Evolutionary conservation across 2,329 filamentous ascomycete species (phyloP).

Genomic region (Trichoderma endophyticum): DNA sequence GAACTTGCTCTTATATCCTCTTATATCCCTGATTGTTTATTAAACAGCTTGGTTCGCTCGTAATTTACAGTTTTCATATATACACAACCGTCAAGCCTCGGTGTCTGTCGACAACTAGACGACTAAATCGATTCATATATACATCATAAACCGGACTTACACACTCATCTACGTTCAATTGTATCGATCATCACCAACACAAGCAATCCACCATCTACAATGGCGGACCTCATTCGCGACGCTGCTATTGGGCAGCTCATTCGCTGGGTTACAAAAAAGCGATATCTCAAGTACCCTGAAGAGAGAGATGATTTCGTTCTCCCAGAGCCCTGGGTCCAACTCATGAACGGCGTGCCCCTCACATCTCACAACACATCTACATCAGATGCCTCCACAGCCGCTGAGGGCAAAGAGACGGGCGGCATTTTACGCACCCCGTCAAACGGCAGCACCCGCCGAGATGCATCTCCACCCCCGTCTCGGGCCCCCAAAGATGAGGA

Average conservation of each 20-base stretch:
- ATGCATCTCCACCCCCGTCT: background rate
- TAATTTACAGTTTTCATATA: background rate
- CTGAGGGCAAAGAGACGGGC: slow-evolving; percentile 21
- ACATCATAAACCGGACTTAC: background rate
- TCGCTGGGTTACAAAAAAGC: slow-evolving; percentile 51
- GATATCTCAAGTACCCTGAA: slow-evolving; percentile 56
- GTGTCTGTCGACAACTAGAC: background rate
- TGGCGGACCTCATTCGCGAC: slow-evolving; percentile 47
- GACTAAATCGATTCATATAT: background rate
- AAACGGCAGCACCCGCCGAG: slow-evolving; percentile 17
- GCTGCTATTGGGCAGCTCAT: slow-evolving; percentile 58
- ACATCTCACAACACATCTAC: slow-evolving; percentile 20
- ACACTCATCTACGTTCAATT: background rate
- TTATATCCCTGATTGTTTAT: background rate
- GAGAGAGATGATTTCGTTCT: slow-evolving; percentile 54
- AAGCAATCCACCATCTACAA: background rate
- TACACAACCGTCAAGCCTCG: background rate
- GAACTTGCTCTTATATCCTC: background rate
- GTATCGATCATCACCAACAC: background rate
- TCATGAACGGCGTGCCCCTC: slow-evolving; percentile 31
- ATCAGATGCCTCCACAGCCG: slow-evolving; percentile 26
- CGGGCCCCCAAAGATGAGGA: slow-evolving; percentile 16
- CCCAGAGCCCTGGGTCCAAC: slow-evolving; percentile 40
- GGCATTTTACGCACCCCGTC: background rate
- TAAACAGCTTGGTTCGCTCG: background rate